Evolutionary conservation across 2,329 filamentous ascomycete genomes (phyloP), one percentile per base, ranked within the genome.

Genomic region (Pseudopithomyces maydicus): DNA sequence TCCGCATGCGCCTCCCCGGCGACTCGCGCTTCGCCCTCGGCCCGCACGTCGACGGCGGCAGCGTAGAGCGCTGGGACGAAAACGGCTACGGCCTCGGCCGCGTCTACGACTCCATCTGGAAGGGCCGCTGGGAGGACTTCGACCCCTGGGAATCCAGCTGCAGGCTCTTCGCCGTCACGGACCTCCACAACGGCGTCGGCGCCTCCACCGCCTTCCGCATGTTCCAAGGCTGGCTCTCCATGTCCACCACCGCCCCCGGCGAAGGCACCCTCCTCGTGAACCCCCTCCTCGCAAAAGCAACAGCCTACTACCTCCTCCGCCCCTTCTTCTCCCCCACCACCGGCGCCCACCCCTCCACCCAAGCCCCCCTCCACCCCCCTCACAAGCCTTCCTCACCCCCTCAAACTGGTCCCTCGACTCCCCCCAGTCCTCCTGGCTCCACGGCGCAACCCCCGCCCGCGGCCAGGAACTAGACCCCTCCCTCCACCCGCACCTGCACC

Each of bases 221-320:
- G 83, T 94, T 91, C 74, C 93, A 97, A 77, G 93, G 92, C 17
- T 97, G 93, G 93, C 76, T 97, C 51, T 85, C 85, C 57, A 88
- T 97, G 83, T 92, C 88, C 56, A 78, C 80, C n/a, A 89, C 87
- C 0, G 86, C 82, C 0, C 90, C 91, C 0, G 82, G 82, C 5
- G 88, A 96, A 77, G 93, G 93, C 0, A 95, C 92, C 0, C 77
- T 97, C 51, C 82, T 91, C 42, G 90, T 97, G 1, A 93, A 93
- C 67, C 93, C 93, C 0, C 80, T 96, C 51, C 77, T 95, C 44
- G 84, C 84, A 61, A 84, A 91, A 52, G 86, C 90, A 0, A 95
- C 90, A 0, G 88, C 90, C 0, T 97, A 97, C 69, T 84, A 88
- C 42, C 82, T 97, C 0, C 83, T 97, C 3, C 84, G 93, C 1